Evolutionary conservation across 1,139 yeast species (phyloP), one percentile per base, ranked within the genome.

Genomic region (Pichia sp.): DNA sequence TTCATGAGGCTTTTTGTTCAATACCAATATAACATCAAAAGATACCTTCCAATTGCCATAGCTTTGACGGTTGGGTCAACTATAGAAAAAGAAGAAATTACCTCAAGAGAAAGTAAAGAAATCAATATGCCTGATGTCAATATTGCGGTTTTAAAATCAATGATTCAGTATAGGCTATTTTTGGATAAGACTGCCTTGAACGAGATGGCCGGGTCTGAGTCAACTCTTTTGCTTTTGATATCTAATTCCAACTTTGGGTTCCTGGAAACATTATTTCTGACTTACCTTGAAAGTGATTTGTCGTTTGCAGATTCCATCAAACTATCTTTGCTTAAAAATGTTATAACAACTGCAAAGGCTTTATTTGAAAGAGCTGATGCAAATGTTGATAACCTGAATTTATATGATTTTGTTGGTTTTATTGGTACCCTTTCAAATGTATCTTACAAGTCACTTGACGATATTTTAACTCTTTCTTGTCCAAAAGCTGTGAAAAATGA

Each of bases 31-130:
- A 7, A 11, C 7, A 34, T n/a, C 7, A 7, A 9, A 23, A 23
- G 36, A 9, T 47, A 50, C 27, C 35, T 43, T n/a, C 52, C 49
- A 33, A 48, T 50, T 39, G 42, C 51, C 9, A 32, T 52, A 32
- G 48, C 60, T 5, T 46, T 53, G 29, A 42, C 73, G 45, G 62
- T 80, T 54, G 80, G 79, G 49, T 73, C 79, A 51, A 77, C 84
- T 0, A 69, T 81, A 32, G 69, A 74, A 40, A 72, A 78, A 73
- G 60, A 68, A 42, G 87, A 81, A 55, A 72, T 79, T 29, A 57
- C 79, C 0, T 65, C 77, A 1, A 68, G 87, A 52, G 29, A 33
- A 29, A 74, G 74, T 1, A 31, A 31, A 4, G 60, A 71, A 9
- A 39, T 41, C 6, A 32, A 36, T 23, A 40, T 55, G 11, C 45